Evolutionary conservation across 1,139 yeast genomes (phyloP).

Genomic region (Blastobotrys niveus): DNA sequence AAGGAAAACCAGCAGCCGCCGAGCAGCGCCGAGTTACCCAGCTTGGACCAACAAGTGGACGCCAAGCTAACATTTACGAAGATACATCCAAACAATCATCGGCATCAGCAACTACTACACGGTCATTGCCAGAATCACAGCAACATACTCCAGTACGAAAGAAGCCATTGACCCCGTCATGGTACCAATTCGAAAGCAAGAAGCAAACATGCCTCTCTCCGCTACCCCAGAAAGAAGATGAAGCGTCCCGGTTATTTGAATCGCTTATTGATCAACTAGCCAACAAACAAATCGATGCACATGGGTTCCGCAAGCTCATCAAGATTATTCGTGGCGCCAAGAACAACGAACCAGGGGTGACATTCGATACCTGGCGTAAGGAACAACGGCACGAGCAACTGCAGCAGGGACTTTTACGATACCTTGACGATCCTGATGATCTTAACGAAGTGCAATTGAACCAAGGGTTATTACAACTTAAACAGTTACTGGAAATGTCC

Average conservation of each 20-base stretch:
- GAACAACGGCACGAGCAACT: conserved; percentile 21
- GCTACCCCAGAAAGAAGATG: conserved; percentile 23
- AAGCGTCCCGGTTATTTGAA: conserved; percentile 24
- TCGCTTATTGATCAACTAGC: conserved; percentile 21
- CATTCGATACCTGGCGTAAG: conserved; percentile 21
- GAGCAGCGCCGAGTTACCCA: background rate
- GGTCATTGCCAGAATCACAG: background rate
- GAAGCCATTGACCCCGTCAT: conserved; percentile 12
- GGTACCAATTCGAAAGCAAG: conserved; percentile 21
- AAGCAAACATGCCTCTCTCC: conserved; percentile 24
- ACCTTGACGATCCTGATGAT: conserved; percentile 15
- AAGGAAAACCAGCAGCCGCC: conserved; percentile 1
- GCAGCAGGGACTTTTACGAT: conserved; percentile 19
- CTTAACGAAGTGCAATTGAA: conserved; percentile 21
- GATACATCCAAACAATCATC: background rate
- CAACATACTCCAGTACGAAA: background rate
- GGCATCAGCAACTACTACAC: background rate
- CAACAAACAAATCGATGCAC: conserved; percentile 21
- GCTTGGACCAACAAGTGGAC: conserved; percentile 7
- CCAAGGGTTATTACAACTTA: conserved; percentile 24
- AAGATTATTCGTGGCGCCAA: conserved; percentile 22
- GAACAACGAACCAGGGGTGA: conserved; percentile 15
- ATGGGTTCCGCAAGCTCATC: conserved; percentile 25
- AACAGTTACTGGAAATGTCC: conserved; percentile 17
- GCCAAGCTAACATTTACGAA: conserved; percentile 11